A percentile compares a stretch with the other conserved stretches of the same genome.
These are phyloP conservation scores for Fusarium pseudocircinatum DNA, from an alignment of 2,329 filamentous ascomycete species.

Conservation along the genomic window DNA sequence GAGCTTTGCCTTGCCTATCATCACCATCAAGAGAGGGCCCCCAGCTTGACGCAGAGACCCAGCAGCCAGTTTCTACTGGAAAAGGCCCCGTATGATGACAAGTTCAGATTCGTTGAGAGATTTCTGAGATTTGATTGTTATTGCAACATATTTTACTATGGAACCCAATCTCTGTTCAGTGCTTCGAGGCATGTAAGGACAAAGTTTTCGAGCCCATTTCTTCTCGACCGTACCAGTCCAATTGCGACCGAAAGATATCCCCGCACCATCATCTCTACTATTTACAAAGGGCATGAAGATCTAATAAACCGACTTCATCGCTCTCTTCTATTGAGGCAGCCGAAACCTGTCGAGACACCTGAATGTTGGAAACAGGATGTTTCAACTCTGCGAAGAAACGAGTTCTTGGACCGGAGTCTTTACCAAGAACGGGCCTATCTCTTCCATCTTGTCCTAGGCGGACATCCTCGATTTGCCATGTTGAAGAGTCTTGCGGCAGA, in stretches of 20 bases:
- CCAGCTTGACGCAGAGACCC: too few relatives aligned
- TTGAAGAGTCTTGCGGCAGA: background rate
- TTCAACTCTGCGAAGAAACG: background rate
- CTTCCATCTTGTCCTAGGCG: background rate
- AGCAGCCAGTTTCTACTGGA: background rate
- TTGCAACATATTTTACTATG: background rate
- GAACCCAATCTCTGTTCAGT: background rate
- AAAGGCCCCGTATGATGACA: background rate
- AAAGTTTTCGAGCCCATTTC: background rate
- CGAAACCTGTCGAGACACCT: background rate
- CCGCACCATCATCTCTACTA: too few relatives aligned
- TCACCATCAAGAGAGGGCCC: background rate
- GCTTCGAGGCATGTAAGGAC: background rate
- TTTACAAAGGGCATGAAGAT: too few relatives aligned
- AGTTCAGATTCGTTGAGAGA: background rate
- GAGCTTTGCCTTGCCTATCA: background rate
- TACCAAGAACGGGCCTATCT: rapidly evolving
- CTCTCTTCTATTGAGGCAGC: background rate
- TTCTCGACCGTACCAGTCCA: background rate
- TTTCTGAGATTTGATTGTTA: background rate
- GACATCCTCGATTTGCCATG: background rate
- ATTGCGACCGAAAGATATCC: too few relatives aligned
- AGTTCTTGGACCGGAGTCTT: rapidly evolving
- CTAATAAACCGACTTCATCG: background rate
- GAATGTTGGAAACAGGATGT: background rate